Evolutionary conservation across 2,329 filamentous ascomycete genomes (phyloP).

Genomic region (Dactylellina cionopaga): DNA sequence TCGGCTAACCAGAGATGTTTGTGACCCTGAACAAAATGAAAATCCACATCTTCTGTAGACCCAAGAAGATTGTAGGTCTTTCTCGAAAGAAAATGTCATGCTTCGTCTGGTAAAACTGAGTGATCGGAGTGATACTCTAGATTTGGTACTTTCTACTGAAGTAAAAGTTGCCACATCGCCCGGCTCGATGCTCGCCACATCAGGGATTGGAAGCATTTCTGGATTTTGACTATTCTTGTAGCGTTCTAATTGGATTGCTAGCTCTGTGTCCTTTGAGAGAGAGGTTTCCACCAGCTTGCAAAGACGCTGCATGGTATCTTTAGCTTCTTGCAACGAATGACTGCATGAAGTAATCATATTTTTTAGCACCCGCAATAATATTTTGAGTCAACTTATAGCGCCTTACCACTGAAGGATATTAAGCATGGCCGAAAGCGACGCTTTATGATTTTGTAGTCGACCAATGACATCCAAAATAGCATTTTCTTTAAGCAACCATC

Average conservation of each 20-base stretch:
- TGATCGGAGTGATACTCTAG: background rate
- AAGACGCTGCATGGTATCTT: background rate
- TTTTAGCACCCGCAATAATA: background rate
- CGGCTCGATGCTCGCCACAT: background rate
- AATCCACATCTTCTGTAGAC: conserved; percentile 23
- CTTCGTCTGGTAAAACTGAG: background rate
- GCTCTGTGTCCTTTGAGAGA: background rate
- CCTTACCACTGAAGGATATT: conserved; percentile 27
- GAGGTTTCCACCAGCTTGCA: background rate
- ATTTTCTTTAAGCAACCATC: conserved; percentile 19
- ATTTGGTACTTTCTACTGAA: background rate
- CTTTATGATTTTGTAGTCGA: conserved; percentile 29
- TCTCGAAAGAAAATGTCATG: background rate
- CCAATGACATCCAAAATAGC: conserved; percentile 17
- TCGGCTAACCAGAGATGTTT: background rate
- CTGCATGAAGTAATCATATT: background rate
- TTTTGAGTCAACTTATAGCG: background rate
- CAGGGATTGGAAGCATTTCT: background rate
- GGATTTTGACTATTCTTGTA: background rate
- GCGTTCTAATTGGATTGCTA: background rate
- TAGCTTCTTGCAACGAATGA: conserved; percentile 22
- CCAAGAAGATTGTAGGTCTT: conserved; percentile 12
- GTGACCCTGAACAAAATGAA: background rate
- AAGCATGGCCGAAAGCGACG: conserved; percentile 13
- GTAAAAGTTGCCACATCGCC: background rate